Evolutionary conservation across 495 filamentous ascomycete species (phyloP), one percentile per base, ranked within the genome.

Genomic region (Penicillium soppii): DNA sequence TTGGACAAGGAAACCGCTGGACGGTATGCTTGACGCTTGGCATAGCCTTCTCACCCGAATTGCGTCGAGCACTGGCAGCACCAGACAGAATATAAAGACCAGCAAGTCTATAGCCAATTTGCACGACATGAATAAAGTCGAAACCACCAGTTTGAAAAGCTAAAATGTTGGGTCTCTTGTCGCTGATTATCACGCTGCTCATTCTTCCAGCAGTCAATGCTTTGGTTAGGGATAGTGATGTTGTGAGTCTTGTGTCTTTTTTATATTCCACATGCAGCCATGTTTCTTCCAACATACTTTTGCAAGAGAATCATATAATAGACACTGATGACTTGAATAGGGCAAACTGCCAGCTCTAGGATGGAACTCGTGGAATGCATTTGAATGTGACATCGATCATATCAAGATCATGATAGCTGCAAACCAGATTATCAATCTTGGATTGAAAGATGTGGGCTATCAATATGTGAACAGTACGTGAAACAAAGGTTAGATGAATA

Each of bases 361-460:
- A 9, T 86, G 81, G 76, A 84, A 81, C 57, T 76, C 72, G 1
- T 82, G 78, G 81, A 86, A 85, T 57, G 76, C 80, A 7, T 83
- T 80, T 53, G 71, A 62, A 5, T 84, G 82, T 62, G 68, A 82
- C 49, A 76, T 85, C 40, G 64, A 78, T 48, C 78, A 80, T 40
- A 62, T 53, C 10, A 72, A 78, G 35, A 68, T 85, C 47, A 49
- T 84, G 39, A 71, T 63, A 13, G 79, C 80, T 1, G 83, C 79
- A 2, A 62, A 72, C 25, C 57, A 71, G 35, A 71, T 84, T 41
- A 60, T 83, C 9, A 60, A 73, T 35, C 61, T 75, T 21, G 82
- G 83, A 0, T 68, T 88, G 35, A 76, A 80, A 53, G 81, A 82
- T 40, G 68, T 82, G 4, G 86, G 86, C 10, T 90, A 90, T 57